Evolutionary conservation across 306 rosid species (phyloP).

Genomic region (Malus sieversii): DNA sequence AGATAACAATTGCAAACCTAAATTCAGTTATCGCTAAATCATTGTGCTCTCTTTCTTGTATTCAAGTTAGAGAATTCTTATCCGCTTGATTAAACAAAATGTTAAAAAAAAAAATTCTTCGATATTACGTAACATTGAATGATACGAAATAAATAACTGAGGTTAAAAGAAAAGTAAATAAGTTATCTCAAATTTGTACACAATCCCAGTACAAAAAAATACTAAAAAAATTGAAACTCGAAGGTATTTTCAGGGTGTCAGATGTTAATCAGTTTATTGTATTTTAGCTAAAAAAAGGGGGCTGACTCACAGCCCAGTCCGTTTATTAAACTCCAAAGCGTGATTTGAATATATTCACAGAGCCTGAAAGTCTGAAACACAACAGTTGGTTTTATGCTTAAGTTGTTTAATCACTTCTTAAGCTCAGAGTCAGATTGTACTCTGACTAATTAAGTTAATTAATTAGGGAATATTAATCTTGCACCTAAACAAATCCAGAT

Average conservation of each 20-base stretch:
- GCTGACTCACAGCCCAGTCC: conserved; percentile 20
- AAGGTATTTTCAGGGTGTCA: conserved; percentile 36
- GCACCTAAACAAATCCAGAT: conserved; percentile 21
- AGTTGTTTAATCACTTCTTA: neutral
- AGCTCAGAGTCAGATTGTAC: neutral
- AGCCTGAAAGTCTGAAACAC: neutral
- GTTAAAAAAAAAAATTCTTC: too few relatives aligned
- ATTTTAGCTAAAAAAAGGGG: conserved; percentile 24
- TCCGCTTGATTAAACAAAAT: too few relatives aligned
- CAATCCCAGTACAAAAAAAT: neutral
- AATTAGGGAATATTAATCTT: neutral
- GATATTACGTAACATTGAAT: too few relatives aligned
- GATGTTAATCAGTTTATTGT: conserved; percentile 30
- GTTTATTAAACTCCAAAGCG: conserved; percentile 29
- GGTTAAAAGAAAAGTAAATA: too few relatives aligned
- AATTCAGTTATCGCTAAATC: too few relatives aligned
- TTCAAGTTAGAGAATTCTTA: too few relatives aligned
- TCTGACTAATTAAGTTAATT: neutral
- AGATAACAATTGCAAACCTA: too few relatives aligned
- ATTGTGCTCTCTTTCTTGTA: too few relatives aligned
- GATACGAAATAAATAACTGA: too few relatives aligned
- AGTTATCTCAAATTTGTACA: neutral
- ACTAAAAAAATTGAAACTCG: neutral
- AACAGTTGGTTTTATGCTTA: neutral
- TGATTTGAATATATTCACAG: conserved; percentile 30